Evolutionary conservation across 176 grass and related monocot genomes (phyloP), one percentile per base, ranked within the genome.

Genomic region (Lolium multiflorum): DNA sequence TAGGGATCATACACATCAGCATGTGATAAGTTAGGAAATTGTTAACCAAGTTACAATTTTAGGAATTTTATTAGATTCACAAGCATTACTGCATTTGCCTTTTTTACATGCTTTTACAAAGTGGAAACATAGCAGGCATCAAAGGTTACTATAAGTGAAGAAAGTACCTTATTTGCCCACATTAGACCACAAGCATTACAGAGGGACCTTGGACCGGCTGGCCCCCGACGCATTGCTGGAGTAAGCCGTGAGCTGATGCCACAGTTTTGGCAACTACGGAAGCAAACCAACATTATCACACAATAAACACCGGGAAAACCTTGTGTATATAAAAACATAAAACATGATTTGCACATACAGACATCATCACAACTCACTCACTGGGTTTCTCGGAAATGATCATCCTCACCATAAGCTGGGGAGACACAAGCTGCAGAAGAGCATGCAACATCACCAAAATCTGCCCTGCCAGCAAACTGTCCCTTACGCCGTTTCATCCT

Each of bases 171-270:
- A 63, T 93, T 93, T 88, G 91, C 91, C 91, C 91, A 93, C 91
- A 93, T 93, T 48, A 93, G 61, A 41, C 91, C 91, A 60, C 91
- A 93, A 22, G 91, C 91, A 79, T 93, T 93, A 74, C 91, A 93
- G 62, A 93, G 88, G 9, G 91, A 85, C 78, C 91, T 90, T 74
- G 91, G 91, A 82, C 91, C 91, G 79, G 91, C 78, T 78, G 91
- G 91, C 17, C 91, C 91, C 22, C 91, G 88, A 46, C 91, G 91
- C 91, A 93, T 93, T 69, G 88, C 91, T 85, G 91, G 91, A 44
- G 91, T 93, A 84, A 90, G 60, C 37, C 80, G 90, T 79, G 85
- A 89, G 83, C 88, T 90, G 73, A 93, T 79, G 39, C 91, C 82
- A 79, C 91, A 93, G 69, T 93, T 93, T 90, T 93, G 88, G 73